A percentile compares a stretch with the other conserved stretches of the same genome.
phyloP scores from a whole-genome alignment of 306 rosid species.

The Vigna radiata region DNA sequence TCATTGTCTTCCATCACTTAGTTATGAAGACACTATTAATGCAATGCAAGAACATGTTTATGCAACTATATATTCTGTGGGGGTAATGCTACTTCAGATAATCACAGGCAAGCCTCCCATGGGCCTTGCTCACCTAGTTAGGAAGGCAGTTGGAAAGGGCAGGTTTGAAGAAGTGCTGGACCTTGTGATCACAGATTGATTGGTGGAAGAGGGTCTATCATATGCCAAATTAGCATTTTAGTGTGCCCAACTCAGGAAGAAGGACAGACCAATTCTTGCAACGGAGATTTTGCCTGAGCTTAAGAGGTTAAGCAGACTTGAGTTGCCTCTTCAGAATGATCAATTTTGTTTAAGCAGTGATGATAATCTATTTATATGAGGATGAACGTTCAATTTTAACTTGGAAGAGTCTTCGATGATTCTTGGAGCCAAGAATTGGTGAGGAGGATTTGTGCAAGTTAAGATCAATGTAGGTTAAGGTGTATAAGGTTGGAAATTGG shows the following conservation, averaged over 20 bases:
- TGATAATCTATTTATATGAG: neutral
- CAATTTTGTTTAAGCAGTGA: neutral
- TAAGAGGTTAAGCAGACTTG: conserved; percentile 75
- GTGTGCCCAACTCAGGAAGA: conserved; percentile 81
- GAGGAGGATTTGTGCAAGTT: too few species aligned
- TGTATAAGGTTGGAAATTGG: too few species aligned
- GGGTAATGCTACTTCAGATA: conserved; percentile 82
- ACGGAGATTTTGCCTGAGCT: too few species aligned
- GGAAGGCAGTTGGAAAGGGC: conserved; percentile 71
- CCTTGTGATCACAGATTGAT: conserved; percentile 81
- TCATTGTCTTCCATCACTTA: neutral
- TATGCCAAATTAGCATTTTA: conserved; percentile 76
- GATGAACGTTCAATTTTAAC: too few species aligned
- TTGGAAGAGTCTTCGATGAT: too few species aligned
- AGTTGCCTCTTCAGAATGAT: conserved; percentile 10
- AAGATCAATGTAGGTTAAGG: too few species aligned
- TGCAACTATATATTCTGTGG: conserved; percentile 68
- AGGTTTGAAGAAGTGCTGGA: conserved; percentile 70
- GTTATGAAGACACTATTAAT: conserved; percentile 9
- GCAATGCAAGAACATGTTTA: conserved; percentile 1
- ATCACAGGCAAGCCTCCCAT: conserved; percentile 92
- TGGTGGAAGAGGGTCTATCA: conserved; percentile 67
- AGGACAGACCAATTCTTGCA: too few species aligned
- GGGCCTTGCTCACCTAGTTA: conserved; percentile 89
- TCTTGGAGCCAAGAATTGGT: too few species aligned